A percentile compares a stretch with the other conserved stretches of the same genome.
Evolutionary conservation across 2,329 filamentous ascomycete genomes (phyloP).

Genomic region (Shiraia bambusicola): DNA sequence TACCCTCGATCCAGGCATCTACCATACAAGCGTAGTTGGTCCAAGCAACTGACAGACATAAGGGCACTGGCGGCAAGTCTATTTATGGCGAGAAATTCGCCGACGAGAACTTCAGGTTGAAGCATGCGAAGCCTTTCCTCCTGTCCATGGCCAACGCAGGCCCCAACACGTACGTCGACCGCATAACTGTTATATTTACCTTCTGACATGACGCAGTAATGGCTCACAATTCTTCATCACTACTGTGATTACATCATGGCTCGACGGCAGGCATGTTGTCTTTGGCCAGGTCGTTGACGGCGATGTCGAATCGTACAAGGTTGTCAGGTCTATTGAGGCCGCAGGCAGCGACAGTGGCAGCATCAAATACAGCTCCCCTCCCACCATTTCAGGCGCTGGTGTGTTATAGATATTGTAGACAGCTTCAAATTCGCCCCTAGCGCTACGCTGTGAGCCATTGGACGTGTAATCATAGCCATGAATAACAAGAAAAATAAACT

Average conservation of each 20-base stretch:
- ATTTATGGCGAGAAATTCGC: slow-evolving; percentile 95
- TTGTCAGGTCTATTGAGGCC: slow-evolving; percentile 62
- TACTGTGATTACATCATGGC: slow-evolving; percentile 66
- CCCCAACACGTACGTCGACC: slow-evolving; percentile 72
- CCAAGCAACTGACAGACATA: slow-evolving; percentile 20
- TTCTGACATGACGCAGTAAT: slow-evolving; percentile 53
- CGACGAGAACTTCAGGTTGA: slow-evolving; percentile 84
- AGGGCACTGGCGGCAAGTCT: slow-evolving; percentile 90
- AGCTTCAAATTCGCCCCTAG: not conserved
- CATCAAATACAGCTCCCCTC: slow-evolving; percentile 53
- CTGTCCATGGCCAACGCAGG: slow-evolving; percentile 96
- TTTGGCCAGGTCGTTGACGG: slow-evolving; percentile 70
- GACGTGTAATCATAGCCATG: not conserved
- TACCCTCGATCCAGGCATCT: not conserved
- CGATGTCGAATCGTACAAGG: slow-evolving; percentile 54
- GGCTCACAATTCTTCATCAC: slow-evolving; percentile 75
- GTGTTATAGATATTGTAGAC: slow-evolving; percentile 41
- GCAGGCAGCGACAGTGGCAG: slow-evolving; percentile 57
- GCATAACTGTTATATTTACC: not conserved
- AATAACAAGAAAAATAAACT: not conserved
- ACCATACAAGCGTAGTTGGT: not conserved
- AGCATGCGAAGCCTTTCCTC: slow-evolving; percentile 74
- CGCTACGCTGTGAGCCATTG: not conserved
- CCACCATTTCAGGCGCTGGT: slow-evolving; percentile 57
- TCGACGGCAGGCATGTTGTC: slow-evolving; percentile 81